A percentile compares a stretch with the other conserved stretches of the same genome.
phyloP scores from a whole-genome alignment of 352 stramenopile genomes.

The Blastocystis sp. region DNA sequence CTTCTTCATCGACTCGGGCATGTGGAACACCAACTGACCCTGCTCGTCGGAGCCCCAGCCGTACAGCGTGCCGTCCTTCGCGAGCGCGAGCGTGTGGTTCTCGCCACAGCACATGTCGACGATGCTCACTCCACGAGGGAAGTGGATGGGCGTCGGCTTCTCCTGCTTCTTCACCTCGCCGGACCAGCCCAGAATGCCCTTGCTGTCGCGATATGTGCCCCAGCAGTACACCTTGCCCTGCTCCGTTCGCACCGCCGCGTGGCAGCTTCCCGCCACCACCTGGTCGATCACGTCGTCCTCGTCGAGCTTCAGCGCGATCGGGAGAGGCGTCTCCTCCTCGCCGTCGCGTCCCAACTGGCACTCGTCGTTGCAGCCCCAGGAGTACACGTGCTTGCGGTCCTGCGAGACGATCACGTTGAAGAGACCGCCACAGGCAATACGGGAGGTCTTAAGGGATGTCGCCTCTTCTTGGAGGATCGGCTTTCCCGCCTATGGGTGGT shows the following conservation, averaged over 20 bases:
- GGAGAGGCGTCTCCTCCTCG: not conserved
- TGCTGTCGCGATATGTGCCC: constrained; percentile 62
- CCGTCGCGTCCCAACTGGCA: constrained; percentile 25
- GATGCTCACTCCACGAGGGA: constrained; percentile 9
- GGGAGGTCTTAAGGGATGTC: not conserved
- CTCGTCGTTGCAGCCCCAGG: constrained; percentile 58
- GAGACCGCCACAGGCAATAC: constrained; percentile 14
- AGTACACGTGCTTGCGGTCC: not conserved
- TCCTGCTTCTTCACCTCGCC: constrained; percentile 28
- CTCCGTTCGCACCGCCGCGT: not conserved
- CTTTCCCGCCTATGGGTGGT: constrained; percentile 45
- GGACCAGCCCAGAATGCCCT: constrained; percentile 30
- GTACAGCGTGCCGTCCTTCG: constrained; percentile 35
- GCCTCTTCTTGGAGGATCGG: not conserved
- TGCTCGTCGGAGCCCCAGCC: constrained; percentile 59
- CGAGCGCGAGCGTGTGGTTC: constrained; percentile 36
- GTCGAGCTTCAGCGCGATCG: not conserved
- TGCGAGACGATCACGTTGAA: constrained; percentile 8
- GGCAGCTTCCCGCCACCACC: not conserved
- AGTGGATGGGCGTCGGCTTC: not conserved
- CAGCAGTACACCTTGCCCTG: constrained; percentile 31
- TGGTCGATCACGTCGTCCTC: not conserved
- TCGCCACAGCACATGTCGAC: constrained; percentile 16
- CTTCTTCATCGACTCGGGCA: constrained; percentile 12
- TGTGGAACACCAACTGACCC: constrained; percentile 32